phyloP scores from a whole-genome alignment of 768 basidiomycete species.

The Crassisporium funariophilum region DNA sequence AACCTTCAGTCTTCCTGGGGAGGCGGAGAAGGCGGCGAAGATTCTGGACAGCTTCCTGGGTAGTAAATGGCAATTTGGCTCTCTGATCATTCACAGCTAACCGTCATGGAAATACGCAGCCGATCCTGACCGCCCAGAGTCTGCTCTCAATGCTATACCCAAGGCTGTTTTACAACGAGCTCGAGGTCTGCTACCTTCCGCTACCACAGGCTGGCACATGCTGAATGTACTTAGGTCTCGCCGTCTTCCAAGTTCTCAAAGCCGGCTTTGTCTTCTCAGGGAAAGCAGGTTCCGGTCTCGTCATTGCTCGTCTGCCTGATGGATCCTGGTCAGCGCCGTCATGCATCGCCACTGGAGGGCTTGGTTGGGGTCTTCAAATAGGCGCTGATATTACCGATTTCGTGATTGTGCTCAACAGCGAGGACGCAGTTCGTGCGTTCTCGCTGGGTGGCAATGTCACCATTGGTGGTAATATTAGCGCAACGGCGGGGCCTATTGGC shows the following conservation, averaged over 20 bases:
- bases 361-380: conserved; percentile 94
- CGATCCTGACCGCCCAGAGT: conserved; percentile 83
- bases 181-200: conserved; percentile 56
- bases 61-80: conserved; percentile 32
- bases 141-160: conserved; percentile 92
- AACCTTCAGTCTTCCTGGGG: conserved; percentile 86
- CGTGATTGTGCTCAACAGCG: conserved; percentile 95
- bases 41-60: conserved; percentile 92
- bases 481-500: conserved; percentile 89
- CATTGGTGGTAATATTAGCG: conserved; percentile 87
- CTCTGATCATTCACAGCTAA: conserved; percentile 6
- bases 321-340: conserved; percentile 97
- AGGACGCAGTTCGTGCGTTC: conserved; percentile 95
- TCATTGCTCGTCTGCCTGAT: conserved; percentile 90
- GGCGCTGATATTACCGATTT: conserved; percentile 96
- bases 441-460: conserved; percentile 95
- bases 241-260: conserved; percentile 92
- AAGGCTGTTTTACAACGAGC: conserved; percentile 90
- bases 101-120: conserved; percentile 58
- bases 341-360: conserved; percentile 94
- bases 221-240: conserved; percentile 61
- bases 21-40: conserved; percentile 92
- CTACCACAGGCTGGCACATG: not conserved
- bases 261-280: conserved; percentile 95
- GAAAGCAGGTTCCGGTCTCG: conserved; percentile 90